Evolutionary conservation across 1,284 basidiomycete species (phyloP).

Genomic region (Albatrellus sp.): DNA sequence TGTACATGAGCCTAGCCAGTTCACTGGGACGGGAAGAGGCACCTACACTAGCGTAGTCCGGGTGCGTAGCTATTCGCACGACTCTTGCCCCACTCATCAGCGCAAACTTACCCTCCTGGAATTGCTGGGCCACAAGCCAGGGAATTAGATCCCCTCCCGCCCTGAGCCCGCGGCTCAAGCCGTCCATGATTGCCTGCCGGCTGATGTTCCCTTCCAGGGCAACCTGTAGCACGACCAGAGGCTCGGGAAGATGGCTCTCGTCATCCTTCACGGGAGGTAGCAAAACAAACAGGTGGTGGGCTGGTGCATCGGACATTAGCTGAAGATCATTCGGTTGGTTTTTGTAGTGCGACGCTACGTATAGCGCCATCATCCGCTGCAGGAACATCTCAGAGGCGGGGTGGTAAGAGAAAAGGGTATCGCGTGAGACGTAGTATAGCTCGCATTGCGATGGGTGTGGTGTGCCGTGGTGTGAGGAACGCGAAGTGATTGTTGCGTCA

Average conservation of each 20-base stretch:
- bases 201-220: constrained; percentile 93
- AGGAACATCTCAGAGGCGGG: constrained; percentile 95
- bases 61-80: constrained; percentile 94
- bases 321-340: constrained; percentile 99
- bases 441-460: constrained; percentile 93
- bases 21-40: background rate
- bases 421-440: constrained; percentile 90
- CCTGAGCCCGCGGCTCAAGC: constrained; percentile 66
- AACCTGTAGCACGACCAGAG: constrained; percentile 91
- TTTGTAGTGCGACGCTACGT: constrained; percentile 97
- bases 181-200: constrained; percentile 78
- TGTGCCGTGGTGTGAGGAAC: constrained; percentile 62
- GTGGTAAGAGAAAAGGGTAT: constrained; percentile 96
- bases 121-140: constrained; percentile 93
- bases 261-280: constrained; percentile 85
- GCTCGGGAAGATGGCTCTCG: constrained; percentile 79
- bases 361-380: constrained; percentile 97
- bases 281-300: constrained; percentile 93
- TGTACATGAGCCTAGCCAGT: constrained; percentile 3
- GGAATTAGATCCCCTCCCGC: constrained; percentile 97
- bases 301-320: constrained; percentile 92
- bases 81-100: constrained; percentile 84
- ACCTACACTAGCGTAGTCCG: constrained; percentile 81
- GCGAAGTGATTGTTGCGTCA: constrained; percentile 71
- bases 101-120: constrained; percentile 94